phyloP scores from a whole-genome alignment of 345 rosid species.

The Rhizophora apiculata region DNA sequence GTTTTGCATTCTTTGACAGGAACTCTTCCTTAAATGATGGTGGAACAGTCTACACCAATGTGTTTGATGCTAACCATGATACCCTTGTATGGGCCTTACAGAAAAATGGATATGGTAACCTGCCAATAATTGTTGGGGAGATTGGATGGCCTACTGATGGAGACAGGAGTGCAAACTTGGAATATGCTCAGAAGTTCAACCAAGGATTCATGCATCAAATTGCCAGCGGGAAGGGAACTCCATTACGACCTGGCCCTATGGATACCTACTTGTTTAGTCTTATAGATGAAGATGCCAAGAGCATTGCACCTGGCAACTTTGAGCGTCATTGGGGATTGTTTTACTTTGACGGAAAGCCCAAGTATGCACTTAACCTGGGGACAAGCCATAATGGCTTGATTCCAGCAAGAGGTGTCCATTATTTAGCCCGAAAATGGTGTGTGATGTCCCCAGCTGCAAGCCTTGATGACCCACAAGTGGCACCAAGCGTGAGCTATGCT shows the following conservation, averaged over 20 bases:
- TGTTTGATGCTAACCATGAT: slow-evolving; percentile 28
- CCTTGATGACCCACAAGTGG: slow-evolving; percentile 46
- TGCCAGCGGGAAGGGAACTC: slow-evolving; percentile 17
- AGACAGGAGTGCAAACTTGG: slow-evolving; percentile 21
- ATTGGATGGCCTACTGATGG: slow-evolving; percentile 33
- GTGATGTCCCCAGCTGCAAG: slow-evolving; percentile 43
- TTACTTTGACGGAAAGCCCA: slow-evolving; percentile 26
- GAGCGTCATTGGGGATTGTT: slow-evolving; percentile 33
- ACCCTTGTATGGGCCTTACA: slow-evolving; percentile 20
- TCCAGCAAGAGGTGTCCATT: slow-evolving; percentile 43
- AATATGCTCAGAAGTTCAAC: slow-evolving; percentile 22
- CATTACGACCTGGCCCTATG: slow-evolving; percentile 15
- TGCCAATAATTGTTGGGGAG: slow-evolving; percentile 22
- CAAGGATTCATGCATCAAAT: slow-evolving; percentile 18
- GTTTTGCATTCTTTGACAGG: slow-evolving; percentile 21
- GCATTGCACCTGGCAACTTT: slow-evolving; percentile 23
- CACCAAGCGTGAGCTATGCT: slow-evolving; percentile 59
- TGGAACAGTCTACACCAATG: slow-evolving; percentile 19
- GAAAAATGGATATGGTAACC: slow-evolving; percentile 20
- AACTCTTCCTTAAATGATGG: slow-evolving; percentile 13
- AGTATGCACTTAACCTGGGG: slow-evolving; percentile 13
- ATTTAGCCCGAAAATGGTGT: slow-evolving; percentile 55
- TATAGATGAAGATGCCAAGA: slow-evolving; percentile 25
- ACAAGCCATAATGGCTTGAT: slow-evolving; percentile 30
- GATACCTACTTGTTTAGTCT: slow-evolving; percentile 28